These are phyloP conservation scores for Tetracladium setigerum DNA, from an alignment of 495 filamentous ascomycete genomes.

Conservation along the genomic window DNA sequence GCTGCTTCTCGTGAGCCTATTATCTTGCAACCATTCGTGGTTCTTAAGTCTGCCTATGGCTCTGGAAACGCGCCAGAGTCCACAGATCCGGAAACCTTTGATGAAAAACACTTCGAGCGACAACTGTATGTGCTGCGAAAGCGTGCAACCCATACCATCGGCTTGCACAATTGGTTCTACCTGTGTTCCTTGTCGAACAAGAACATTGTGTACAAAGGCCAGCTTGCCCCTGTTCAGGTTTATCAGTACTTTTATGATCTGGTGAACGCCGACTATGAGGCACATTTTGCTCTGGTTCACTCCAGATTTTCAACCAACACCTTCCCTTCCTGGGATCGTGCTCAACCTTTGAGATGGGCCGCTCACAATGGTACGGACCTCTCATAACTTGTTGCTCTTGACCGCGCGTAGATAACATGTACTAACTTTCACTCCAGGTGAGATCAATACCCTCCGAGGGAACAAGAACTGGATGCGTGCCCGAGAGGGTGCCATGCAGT, in stretches of 20 bases:
- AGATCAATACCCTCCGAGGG: slow-evolving; percentile 96
- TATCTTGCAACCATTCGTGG: slow-evolving; percentile 94
- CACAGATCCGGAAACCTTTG: slow-evolving; percentile 72
- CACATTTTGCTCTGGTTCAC: slow-evolving; percentile 95
- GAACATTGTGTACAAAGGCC: slow-evolving; percentile 99
- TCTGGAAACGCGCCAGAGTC: slow-evolving; percentile 72
- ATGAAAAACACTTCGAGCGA: slow-evolving; percentile 80
- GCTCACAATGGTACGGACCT: slow-evolving; percentile 79
- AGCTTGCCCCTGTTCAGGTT: slow-evolving; percentile 93
- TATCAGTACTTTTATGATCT: slow-evolving; percentile 99
- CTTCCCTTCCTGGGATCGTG: slow-evolving; percentile 98
- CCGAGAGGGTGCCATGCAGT: slow-evolving; percentile 91
- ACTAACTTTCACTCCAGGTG: slow-evolving; percentile 43
- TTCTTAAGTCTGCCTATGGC: slow-evolving; percentile 80
- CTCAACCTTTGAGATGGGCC: slow-evolving; percentile 93
- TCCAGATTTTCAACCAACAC: slow-evolving; percentile 99
- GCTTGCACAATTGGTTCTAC: slow-evolving; percentile 98
- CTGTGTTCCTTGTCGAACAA: slow-evolving; percentile 95
- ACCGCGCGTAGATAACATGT: not conserved
- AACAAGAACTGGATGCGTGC: slow-evolving; percentile 99
- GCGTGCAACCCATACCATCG: slow-evolving; percentile 87
- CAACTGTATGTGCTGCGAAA: slow-evolving; percentile 95
- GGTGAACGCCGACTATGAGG: slow-evolving; percentile 95
- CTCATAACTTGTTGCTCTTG: slow-evolving; percentile 10
- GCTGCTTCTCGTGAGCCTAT: slow-evolving; percentile 89